Evolutionary conservation across 148 eudicot species (phyloP), one percentile per base, ranked within the genome.

Genomic region (Fagopyrum tataricum): DNA sequence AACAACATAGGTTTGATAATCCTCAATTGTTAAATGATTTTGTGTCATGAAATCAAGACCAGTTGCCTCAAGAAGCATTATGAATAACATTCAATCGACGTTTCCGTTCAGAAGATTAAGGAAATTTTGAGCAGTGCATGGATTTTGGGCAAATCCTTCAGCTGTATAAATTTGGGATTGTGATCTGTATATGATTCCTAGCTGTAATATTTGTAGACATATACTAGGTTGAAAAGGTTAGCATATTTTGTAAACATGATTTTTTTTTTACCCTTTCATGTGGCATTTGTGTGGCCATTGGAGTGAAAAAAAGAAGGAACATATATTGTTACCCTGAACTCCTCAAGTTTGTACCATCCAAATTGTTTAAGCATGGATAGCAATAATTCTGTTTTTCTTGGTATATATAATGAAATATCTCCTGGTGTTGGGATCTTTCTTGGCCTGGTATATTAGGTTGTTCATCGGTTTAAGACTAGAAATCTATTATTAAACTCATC

Each of bases 11-110:
- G 81, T 87, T 88, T 61, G 82, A 81, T 61, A 82, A 76, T 73
- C 66, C 83, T 7, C 82, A 88, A 75, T 70, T 90, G 49, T 79
- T 88, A 21, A 83, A 83, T 73, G 92, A 85, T 84, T 87, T 91
- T 84, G 91, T 82, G 70, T 76, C 83, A 40, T 91, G 69, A 62
- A 62, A 59, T 31, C 40, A 62, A 15, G 7, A 11, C 9, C 13
- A 24, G 11, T 24, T 39, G 61, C 61, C 20, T 59, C 14, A 31
- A 31, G 37, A 31, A 31, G 37, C 37, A 31, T 31, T 31, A 31
- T 31, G 37, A 31, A 31, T 31, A 31, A 46, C 49, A 12, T 46
- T 0, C 49, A 46, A 10, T 46, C 49, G 44, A 26, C 67, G 40
- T 61, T 61, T 15, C 41, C 9, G 26, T 61, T 26, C 40, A 37